Evolutionary conservation across 2,329 filamentous ascomycete species (phyloP), one percentile per base, ranked within the genome.

Genomic region (Emericellopsis cladophorae): DNA sequence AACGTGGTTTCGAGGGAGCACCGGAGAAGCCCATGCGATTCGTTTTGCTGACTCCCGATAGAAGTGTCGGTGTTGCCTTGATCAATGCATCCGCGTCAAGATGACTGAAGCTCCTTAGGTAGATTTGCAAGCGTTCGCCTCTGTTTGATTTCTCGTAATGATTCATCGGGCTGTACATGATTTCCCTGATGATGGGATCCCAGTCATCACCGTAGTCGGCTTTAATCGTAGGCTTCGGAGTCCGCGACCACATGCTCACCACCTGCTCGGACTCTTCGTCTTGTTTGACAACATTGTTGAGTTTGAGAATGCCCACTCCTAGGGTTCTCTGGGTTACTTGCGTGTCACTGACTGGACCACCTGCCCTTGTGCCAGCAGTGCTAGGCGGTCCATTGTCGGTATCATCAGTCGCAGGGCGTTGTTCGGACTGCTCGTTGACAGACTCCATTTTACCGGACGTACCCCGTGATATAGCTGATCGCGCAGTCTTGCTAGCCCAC

Each of bases 21-120:
- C 89, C 89, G 4, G 90, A 86, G 57, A 98, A 96, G 2, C 89
- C 92, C 58, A 96, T 89, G 57, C 92, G 92, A 51, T 72, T 82
- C 1, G 89, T 94, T 57, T 83, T 83, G 43, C 72, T 72, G 44
- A 96, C 76, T 40, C 83, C 81, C 39, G 93, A 82, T 12, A 98
- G 75, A 12, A 93, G 65, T 0, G 90, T 96, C 0, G 92, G 92
- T 4, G 87, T 95, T 37, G 82, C 79, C 53, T 84, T 86, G 54
- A 96, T 83, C 33, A 98, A 72, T 0, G 65, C 68, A 48, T 94
- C 87, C 1, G 87, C 79, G 51, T 96, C 87, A 1, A 76, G 68
- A 50, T 83, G 74, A 31, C 78, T 73, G 57, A 95, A 95, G 2
- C 84, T 73, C 49, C 81, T 83, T 12, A 95, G 65, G 45, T 85